Conservation (phyloP, 2,329 filamentous ascomycete species). For the Zymoseptoria pseudotritici region DNA sequence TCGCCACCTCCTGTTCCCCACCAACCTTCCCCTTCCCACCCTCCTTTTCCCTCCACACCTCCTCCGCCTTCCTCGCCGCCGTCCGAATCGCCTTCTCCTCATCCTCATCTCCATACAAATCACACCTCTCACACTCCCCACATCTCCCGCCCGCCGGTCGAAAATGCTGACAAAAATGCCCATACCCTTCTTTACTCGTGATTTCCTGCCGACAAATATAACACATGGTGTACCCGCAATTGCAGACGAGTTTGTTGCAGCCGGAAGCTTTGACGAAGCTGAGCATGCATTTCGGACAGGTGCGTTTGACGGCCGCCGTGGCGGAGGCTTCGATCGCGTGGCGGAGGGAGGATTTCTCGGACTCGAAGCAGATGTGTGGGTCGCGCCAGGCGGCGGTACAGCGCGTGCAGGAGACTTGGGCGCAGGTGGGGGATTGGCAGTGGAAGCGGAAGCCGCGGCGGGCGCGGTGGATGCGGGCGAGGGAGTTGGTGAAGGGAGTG, state of each 20-base stretch:
- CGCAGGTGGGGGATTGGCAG: conserved; percentile 65
- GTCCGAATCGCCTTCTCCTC: conserved; percentile 36
- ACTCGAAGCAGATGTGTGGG: conserved; percentile 84
- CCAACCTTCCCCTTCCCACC: conserved; percentile 1
- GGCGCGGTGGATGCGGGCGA: conserved; percentile 61
- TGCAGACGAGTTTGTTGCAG: conserved; percentile 94
- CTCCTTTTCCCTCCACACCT: conserved; percentile 40
- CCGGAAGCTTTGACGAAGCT: conserved; percentile 88
- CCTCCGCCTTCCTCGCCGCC: conserved; percentile 38
- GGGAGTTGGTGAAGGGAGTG: conserved; percentile 22
- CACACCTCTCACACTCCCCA: conserved; percentile 60
- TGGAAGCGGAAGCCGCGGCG: conserved; percentile 68
- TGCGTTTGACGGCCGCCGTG: conserved; percentile 88
- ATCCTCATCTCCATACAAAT: conserved; percentile 44
- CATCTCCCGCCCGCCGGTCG: conserved; percentile 71
- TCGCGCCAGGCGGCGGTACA: conserved; percentile 81
- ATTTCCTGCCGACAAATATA: conserved; percentile 74
- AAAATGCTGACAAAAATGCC: conserved; percentile 95
- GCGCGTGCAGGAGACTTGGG: conserved; percentile 65
- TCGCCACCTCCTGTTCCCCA: conserved; percentile 1
- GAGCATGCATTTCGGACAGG: conserved; percentile 84
- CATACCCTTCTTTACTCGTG: conserved; percentile 63
- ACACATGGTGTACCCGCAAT: conserved; percentile 96
- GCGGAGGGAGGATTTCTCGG: conserved; percentile 69
- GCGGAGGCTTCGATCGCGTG: conserved; percentile 89